Evolutionary conservation across 1,284 basidiomycete genomes (phyloP), one percentile per base, ranked within the genome.

Genomic region (Trichosporon faecale): DNA sequence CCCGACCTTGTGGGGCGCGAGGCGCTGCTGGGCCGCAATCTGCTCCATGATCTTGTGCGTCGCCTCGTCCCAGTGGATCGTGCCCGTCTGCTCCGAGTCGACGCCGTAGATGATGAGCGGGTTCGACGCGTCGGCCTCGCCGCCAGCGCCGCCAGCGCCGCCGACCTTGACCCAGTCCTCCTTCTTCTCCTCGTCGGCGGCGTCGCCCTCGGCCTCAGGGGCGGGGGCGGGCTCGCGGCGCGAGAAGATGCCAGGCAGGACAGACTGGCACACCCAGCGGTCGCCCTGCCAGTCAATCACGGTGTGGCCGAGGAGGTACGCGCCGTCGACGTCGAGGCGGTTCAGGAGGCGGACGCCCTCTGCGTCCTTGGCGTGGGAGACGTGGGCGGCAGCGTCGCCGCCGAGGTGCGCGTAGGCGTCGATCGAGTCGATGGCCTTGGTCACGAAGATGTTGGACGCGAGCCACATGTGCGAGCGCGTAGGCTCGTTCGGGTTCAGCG

Each of bases 221-320:
- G 74, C 76, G 31, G 72, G 71, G 3, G 68, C 65, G 7, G 70
- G 71, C 67, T 79, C 77, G 69, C 78, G 80, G 69, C 79, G 83
- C 70, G 82, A 82, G 81, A 88, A 88, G 68, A 88, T 85, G 57
- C 87, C 87, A 18, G 87, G 87, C 3, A 88, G 82, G 70, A 88
- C 84, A 66, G 83, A 85, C 80, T 88, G 87, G 68, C 85, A 87
- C 66, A 88, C 85, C 87, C 87, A 88, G 74, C 87, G 84, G 77
- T 86, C 85, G 49, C 87, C 87, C 71, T 83, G 83, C 85, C 85
- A 88, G 78, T 88, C 87, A 66, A 88, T 83, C 33, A 88, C 84
- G 33, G 86, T 86, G 70, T 86, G 84, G 44, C 94, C 93, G 37
- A 95, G 85, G 61, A 90, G 88, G 82, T 91, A 93, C 70, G 88